Evolutionary conservation across 257 asterid species (phyloP).

Genomic region (Phtheirospermum japonicum): DNA sequence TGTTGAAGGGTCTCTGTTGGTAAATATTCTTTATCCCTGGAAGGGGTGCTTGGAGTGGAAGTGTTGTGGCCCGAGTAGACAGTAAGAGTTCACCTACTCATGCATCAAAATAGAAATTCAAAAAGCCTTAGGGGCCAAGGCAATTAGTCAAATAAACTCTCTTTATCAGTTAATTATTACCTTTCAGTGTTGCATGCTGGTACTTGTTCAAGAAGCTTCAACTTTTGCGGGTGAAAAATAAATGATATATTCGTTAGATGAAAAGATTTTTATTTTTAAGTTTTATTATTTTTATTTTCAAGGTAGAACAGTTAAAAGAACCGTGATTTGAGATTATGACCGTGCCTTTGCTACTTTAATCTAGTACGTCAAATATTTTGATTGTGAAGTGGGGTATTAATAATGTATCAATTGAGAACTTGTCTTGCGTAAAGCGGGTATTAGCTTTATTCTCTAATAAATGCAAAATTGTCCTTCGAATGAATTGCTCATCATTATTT

Average conservation of each 20-base stretch:
- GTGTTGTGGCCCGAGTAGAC: slow-evolving; percentile 32
- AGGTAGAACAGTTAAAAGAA: slow-evolving; percentile 6
- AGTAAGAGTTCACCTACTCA: slow-evolving; percentile 49
- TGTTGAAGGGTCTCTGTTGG: slow-evolving; percentile 48
- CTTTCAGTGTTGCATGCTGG: slow-evolving; percentile 34
- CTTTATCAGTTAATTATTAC: too few relatives aligned
- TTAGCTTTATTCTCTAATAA: slow-evolving; percentile 29
- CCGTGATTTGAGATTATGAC: slow-evolving; percentile 19
- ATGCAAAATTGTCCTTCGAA: slow-evolving; percentile 31
- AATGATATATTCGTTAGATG: too few relatives aligned
- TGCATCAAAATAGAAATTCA: slow-evolving; percentile 24
- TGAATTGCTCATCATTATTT: slow-evolving; percentile 32
- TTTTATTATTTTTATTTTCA: background rate
- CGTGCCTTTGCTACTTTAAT: slow-evolving; percentile 16
- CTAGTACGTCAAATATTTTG: background rate
- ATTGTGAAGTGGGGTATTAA: slow-evolving; percentile 18
- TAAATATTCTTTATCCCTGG: slow-evolving; percentile 15
- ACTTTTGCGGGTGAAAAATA: too few relatives aligned
- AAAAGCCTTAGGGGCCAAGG: slow-evolving; percentile 61
- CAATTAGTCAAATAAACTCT: too few relatives aligned
- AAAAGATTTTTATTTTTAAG: too few relatives aligned
- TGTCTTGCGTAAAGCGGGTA: slow-evolving; percentile 48
- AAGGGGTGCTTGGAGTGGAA: slow-evolving; percentile 12
- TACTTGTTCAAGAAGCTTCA: slow-evolving; percentile 40
- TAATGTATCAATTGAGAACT: slow-evolving; percentile 27